phyloP scores from a whole-genome alignment of 2,329 filamentous ascomycete genomes.

The Colletotrichum scovillei region DNA sequence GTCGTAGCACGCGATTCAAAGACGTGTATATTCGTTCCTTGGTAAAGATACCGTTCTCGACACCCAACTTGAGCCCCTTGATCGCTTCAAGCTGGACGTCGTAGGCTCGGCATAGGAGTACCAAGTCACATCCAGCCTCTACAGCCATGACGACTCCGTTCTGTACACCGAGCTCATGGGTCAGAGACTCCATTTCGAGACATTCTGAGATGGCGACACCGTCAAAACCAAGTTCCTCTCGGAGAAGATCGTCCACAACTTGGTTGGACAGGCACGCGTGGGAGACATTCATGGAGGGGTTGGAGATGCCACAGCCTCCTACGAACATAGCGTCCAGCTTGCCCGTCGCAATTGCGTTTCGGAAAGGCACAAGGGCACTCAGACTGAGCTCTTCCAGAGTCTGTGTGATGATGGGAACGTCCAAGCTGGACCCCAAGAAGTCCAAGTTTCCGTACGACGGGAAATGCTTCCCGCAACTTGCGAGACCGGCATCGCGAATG shows the following conservation, averaged over 20 bases:
- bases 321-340: constrained; percentile 93
- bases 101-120: constrained; percentile 89
- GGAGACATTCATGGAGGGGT: constrained; percentile 92
- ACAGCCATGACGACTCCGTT: constrained; percentile 98
- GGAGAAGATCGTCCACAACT: constrained; percentile 88
- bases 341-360: constrained; percentile 87
- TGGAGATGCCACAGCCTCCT: constrained; percentile 92
- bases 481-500: constrained; percentile 89
- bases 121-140: constrained; percentile 92
- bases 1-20: constrained; percentile 77
- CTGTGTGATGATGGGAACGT: constrained; percentile 96
- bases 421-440: constrained; percentile 88
- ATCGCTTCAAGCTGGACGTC: constrained; percentile 92
- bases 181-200: constrained; percentile 95
- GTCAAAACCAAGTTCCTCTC: constrained; percentile 89
- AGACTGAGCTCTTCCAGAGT: constrained; percentile 91
- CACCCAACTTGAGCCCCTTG: constrained; percentile 85
- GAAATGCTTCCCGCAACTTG: constrained; percentile 95
- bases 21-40: constrained; percentile 84
- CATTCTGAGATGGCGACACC: constrained; percentile 96
- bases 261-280: constrained; percentile 94
- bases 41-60: constrained; percentile 91
- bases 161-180: constrained; percentile 95
- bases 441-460: constrained; percentile 96
- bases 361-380: constrained; percentile 91